Conservation (phyloP, 1,284 basidiomycete species). For the Sanghuangporus sanghuang region DNA sequence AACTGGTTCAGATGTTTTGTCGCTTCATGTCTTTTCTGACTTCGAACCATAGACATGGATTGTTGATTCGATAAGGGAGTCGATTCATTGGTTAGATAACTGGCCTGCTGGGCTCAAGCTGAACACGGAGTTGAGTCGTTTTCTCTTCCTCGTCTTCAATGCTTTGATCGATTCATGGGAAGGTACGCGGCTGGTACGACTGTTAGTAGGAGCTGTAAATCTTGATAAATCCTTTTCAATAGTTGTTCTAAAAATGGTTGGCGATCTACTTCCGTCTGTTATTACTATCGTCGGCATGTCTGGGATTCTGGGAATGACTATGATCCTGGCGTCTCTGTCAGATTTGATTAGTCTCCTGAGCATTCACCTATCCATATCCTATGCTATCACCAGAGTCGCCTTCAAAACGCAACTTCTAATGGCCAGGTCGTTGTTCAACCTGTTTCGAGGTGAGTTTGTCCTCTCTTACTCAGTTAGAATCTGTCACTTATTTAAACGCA, state of each 20-base stretch:
- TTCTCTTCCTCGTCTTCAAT: conserved; percentile 72
- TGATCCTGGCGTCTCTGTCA: conserved; percentile 60
- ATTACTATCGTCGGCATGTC: conserved; percentile 48
- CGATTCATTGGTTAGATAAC: conserved; percentile 81
- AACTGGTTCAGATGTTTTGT: background rate
- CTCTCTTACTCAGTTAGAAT: background rate
- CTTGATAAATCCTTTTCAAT: conserved; percentile 2
- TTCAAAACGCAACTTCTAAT: conserved; percentile 62
- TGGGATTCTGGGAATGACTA: conserved; percentile 64
- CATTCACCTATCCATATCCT: conserved; percentile 70
- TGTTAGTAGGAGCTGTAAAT: background rate
- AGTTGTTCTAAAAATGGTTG: conserved; percentile 30
- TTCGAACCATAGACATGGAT: conserved; percentile 34
- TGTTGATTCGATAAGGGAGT: conserved; percentile 45
- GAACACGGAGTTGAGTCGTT: conserved; percentile 86
- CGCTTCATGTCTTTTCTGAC: background rate
- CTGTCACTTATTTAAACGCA: conserved; percentile 26
- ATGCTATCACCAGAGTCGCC: conserved; percentile 58
- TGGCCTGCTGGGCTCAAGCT: conserved; percentile 98
- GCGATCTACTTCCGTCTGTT: conserved; percentile 41
- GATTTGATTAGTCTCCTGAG: conserved; percentile 69
- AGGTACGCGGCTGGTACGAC: conserved; percentile 40
- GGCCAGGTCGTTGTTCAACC: conserved; percentile 77
- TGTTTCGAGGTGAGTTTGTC: conserved; percentile 79
- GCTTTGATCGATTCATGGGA: conserved; percentile 63